phyloP scores from a whole-genome alignment of 2,329 filamentous ascomycete species.

The Colletotrichum scovillei region DNA sequence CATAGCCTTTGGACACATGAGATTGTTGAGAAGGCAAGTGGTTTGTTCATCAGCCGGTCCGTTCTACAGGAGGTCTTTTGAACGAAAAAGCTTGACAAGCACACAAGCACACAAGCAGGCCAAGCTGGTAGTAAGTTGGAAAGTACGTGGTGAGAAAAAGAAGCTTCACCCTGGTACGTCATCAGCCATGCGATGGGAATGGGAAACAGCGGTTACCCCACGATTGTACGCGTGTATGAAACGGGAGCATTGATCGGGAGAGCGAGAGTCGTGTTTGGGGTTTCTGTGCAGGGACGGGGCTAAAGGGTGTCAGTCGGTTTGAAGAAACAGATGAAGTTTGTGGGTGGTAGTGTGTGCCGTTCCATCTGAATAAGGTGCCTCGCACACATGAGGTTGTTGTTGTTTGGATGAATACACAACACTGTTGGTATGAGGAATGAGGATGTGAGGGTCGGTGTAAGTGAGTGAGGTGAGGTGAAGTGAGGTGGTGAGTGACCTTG shows the following conservation, averaged over 20 bases:
- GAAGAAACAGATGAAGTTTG: not conserved
- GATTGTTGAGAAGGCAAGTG: not conserved
- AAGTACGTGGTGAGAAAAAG: not conserved
- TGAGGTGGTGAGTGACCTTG: not conserved
- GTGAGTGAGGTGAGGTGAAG: not conserved
- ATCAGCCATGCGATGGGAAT: not conserved
- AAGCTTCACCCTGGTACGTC: constrained; percentile 14
- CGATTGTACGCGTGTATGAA: constrained; percentile 22
- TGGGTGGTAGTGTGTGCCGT: not conserved
- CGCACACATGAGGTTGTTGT: not conserved
- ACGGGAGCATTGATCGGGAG: constrained; percentile 34
- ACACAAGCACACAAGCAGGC: too few relatives aligned
- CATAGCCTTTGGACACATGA: not conserved
- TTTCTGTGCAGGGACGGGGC: constrained; percentile 20
- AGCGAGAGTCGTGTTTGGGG: constrained; percentile 30
- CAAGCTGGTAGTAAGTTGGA: not conserved
- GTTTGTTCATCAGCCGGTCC: not conserved
- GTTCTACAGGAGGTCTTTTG: not conserved
- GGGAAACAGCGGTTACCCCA: constrained; percentile 6
- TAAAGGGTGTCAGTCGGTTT: constrained; percentile 1
- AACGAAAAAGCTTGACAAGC: not conserved
- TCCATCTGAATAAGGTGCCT: not conserved
- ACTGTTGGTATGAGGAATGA: not conserved
- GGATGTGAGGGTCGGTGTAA: not conserved
- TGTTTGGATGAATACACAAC: not conserved